Evolutionary conservation across 148 eudicot genomes (phyloP), one percentile per base, ranked within the genome.

Genomic region (Hydrangea macrophylla): DNA sequence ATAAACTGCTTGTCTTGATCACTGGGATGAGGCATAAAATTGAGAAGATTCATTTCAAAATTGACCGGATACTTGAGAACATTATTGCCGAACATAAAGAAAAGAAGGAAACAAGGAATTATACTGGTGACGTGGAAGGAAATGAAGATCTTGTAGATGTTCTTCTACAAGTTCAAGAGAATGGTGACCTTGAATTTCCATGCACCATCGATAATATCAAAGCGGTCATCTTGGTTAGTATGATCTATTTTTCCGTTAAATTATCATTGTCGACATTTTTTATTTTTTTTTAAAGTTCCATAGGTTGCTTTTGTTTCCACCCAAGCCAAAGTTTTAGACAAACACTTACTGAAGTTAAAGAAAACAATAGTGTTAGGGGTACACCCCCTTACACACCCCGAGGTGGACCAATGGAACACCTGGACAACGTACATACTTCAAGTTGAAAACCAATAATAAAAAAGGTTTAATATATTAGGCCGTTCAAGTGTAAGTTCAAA

Each of bases 11-110:
- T 32, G 68, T 73, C 40, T 11, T 33, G 36, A 35, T 80, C 0
- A 58, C 64, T 13, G 82, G 82, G 36, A 26, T 57, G 50, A 58
- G 27, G 51, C 25, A 55, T 13, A 73, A 72, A 48, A n/a, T 69
- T 2, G 6, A 48, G n/a, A 60, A 69, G 24, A 28, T 76, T 35
- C 48, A 42, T 18, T 27, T 54, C 11, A 61, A 51, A 44, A 17
- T 67, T 8, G 73, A 80, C 26, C 33, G 39, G 18, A 60, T 71
- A 17, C 40, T 75, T 40, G 75, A 77, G 18, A 59, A 57, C 25
- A 81, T 78, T 18, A 58, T 77, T n/a, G n/a, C n/a, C n/a, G n/a
- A n/a, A n/a, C n/a, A n/a, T 30, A 55, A 81, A 3, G 84, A 81
- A 6, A 78, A 75, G 24, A 56, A 22, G 6, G 37, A 33, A 10